Conservation (phyloP, 306 rosid genomes). For the Vicia villosa region DNA sequence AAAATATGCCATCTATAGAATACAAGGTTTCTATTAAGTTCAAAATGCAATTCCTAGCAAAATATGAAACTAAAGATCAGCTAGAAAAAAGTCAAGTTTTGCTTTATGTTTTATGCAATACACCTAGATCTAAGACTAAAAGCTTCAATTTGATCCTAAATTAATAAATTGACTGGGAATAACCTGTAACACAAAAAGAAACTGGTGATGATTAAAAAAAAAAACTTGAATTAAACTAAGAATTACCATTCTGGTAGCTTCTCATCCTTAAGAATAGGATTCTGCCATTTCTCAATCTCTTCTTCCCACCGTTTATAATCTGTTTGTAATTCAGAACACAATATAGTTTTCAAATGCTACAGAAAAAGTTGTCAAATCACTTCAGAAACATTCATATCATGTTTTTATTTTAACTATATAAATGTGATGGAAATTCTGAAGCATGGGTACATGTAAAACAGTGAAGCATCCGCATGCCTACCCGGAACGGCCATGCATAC, state of each 20-base stretch:
- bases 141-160: constrained; percentile 19
- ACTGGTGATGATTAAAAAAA: neutral
- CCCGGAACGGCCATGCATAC: no score
- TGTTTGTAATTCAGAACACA: constrained; percentile 47
- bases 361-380: constrained; percentile 10
- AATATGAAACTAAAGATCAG: constrained; percentile 8
- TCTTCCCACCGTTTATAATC: constrained; percentile 97
- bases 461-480: no score
- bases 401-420: neutral
- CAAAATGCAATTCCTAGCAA: constrained; percentile 14
- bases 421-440: neutral
- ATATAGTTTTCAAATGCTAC: constrained; percentile 26
- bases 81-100: constrained; percentile 19
- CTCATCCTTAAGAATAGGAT: constrained; percentile 78
- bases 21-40: neutral
- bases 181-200: neutral
- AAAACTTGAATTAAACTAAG: constrained; percentile 16
- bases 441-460: no score
- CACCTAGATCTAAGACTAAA: constrained; percentile 13
- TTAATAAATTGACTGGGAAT: neutral
- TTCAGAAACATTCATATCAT: constrained; percentile 17
- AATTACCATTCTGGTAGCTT: constrained; percentile 89
- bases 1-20: constrained; percentile 2
- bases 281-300: constrained; percentile 93
- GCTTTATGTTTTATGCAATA: constrained; percentile 3